Base-by-base conservation (phyloP, 129 eudicot species). In the Heracleum sosnowskyi region DNA sequence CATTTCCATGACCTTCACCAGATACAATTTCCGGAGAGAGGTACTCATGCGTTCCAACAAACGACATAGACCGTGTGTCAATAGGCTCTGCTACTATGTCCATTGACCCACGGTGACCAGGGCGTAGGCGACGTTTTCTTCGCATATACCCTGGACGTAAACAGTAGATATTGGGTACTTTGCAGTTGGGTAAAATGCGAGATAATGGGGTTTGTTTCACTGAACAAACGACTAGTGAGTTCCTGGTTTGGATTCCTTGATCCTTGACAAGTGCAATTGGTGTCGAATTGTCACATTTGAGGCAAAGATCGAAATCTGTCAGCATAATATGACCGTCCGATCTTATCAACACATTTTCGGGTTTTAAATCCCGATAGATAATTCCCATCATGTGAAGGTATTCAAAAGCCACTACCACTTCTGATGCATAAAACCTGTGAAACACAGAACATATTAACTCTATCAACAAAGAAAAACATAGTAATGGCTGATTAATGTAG, bases 11-110 rank as follows among this genome's bases (percentile, higher is more conserved):
- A 4, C 95, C 97, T 83, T 92, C 92, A 0, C 95, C 97, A 0
- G 88, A 83, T 17, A 89, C 97, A 35, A 89, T 89, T 37, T 92
- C 95, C 0, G 92, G 95, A 4, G 97, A 90, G n/a, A 92, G 76
- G 74, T 89, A 92, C 86, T 92, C 95, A 40, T 89, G 92, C 36
- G 97, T 92, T 28, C 97, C 97, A 8, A 92, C 97, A 68, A 92
- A 92, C 3, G 97, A 88, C 97, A 88, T 92, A 1, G 97, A 92
- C 15, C 97, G 83, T 15, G 92, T 88, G 17, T 92, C 95, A 2
- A 82, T 82, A 37, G 97, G 97, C 86, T 92, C 97, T 0, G 91
- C 88, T 20, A 88, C 86, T 40, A 92, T 80, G 78, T 86, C 85
- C 4, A 86, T 80, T 35, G 84, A 31, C 57, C 86, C 81, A 6